phyloP scores from a whole-genome alignment of 208 protist genomes.

The Leishmania braziliensis region DNA sequence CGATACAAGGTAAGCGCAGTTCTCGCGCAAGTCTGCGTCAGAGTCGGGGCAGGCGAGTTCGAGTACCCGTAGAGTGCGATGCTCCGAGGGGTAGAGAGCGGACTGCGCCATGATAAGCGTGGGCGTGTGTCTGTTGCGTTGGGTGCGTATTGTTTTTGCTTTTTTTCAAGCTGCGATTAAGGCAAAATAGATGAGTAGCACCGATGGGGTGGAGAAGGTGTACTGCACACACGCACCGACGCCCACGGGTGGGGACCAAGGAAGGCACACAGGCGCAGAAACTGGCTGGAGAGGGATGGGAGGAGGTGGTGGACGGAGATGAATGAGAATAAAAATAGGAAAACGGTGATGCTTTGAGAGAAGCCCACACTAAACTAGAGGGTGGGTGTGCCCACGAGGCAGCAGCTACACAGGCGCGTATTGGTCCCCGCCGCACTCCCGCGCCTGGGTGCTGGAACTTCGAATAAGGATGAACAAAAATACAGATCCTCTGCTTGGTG shows the following conservation, averaged over 20 bases:
- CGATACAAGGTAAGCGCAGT: conserved; percentile 57
- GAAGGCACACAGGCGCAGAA: too few species aligned
- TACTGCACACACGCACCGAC: too few species aligned
- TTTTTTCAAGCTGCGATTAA: too few species aligned
- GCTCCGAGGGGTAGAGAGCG: conserved; percentile 39
- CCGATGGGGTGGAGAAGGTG: too few species aligned
- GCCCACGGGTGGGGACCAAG: too few species aligned
- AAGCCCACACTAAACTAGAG: neutral
- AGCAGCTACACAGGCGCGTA: too few species aligned
- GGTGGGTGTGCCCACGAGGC: too few species aligned
- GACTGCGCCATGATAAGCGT: neutral
- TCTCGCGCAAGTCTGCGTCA: conserved; percentile 41
- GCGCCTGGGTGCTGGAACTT: too few species aligned
- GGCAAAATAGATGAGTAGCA: too few species aligned
- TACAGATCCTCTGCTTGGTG: too few species aligned
- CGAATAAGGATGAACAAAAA: too few species aligned
- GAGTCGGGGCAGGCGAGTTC: conserved; percentile 43
- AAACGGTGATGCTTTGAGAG: neutral
- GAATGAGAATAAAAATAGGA: neutral
- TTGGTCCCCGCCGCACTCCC: too few species aligned
- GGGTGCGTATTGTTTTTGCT: neutral
- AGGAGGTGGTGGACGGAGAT: neutral
- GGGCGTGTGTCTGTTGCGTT: neutral
- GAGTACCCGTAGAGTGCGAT: conserved; percentile 34
- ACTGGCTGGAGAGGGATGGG: neutral